A percentile compares a stretch with the other conserved stretches of the same genome.
These are phyloP conservation scores for Fusarium mangiferae DNA, from an alignment of 2,329 filamentous ascomycete species.

Conservation along the genomic window DNA sequence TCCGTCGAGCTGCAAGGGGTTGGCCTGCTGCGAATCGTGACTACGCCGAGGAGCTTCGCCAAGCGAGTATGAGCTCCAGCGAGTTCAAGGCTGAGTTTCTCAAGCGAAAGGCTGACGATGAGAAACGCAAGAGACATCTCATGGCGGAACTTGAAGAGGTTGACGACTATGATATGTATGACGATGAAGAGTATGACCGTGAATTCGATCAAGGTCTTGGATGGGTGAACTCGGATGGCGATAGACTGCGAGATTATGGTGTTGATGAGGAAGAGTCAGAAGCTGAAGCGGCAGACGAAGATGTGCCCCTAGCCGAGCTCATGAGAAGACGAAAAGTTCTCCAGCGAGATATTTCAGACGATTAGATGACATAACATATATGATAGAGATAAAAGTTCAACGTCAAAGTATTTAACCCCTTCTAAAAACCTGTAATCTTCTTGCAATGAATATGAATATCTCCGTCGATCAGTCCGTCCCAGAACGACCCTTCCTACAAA, in stretches of 20 bases:
- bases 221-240: slow-evolving; percentile 82
- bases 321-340: slow-evolving; percentile 64
- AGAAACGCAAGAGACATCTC: slow-evolving; percentile 53
- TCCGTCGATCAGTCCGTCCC: slow-evolving; percentile 6
- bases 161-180: slow-evolving; percentile 66
- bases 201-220: slow-evolving; percentile 52
- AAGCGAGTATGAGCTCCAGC: slow-evolving; percentile 53
- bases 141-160: slow-evolving; percentile 63
- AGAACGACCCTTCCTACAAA: slow-evolving; percentile 9
- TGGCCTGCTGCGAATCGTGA: slow-evolving; percentile 55
- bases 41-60: slow-evolving; percentile 47
- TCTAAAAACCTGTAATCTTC: slow-evolving; percentile 28
- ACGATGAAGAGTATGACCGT: slow-evolving; percentile 66
- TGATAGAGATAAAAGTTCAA: slow-evolving; percentile 32
- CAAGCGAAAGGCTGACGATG: slow-evolving; percentile 60
- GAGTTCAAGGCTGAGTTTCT: slow-evolving; percentile 62
- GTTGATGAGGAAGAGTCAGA: slow-evolving; percentile 76
- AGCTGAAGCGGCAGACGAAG: slow-evolving; percentile 55
- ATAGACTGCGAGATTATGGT: slow-evolving; percentile 78
- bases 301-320: slow-evolving; percentile 76
- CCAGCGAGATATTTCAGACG: slow-evolving; percentile 47
- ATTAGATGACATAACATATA: slow-evolving; percentile 34
- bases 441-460: slow-evolving; percentile 25
- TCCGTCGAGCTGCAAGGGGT: slow-evolving; percentile 54
- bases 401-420: slow-evolving; percentile 25